Base-by-base conservation (phyloP, 2,329 filamentous ascomycete genomes). In the Kalmusia sp. region DNA sequence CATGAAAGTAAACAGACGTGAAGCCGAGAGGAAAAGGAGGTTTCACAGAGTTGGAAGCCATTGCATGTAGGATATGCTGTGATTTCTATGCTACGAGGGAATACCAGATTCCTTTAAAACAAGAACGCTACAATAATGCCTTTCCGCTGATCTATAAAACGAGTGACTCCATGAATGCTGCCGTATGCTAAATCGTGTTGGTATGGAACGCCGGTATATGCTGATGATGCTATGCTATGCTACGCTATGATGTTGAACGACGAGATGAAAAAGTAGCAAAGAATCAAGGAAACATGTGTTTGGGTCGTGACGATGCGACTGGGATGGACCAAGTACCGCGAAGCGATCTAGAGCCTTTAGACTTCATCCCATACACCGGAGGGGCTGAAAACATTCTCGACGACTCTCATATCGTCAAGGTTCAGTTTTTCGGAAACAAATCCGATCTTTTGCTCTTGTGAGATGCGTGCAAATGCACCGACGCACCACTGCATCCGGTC, bases 401-500 rank as follows among this genome's bases (percentile, higher is more conserved):
- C 25, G 7, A 40, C 27, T 19, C 34, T 33, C 41, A 8, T 25
- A 9, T 46, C 41, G 25, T 21, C 22, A 5, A 51, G 17, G 14
- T 55, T 21, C n/a, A 55, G 21, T n/a, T 48, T 43, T 17, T 43
- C 38, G 6, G 25, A 19, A 14, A 40, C 44, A 27, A 49, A 61
- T 7, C 51, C 51, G 31, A 63, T 58, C 35, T 49, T 58, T 24
- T 64, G 59, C 43, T 62, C 55, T 34, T 47, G 40, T 1, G 51
- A 30, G 11, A 64, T 59, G 25, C 49, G 45, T 3, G 27, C 30
- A 30, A 64, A 57, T 2, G 50, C 53, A 11, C 24, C 22, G 3
- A 56, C 30, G 24, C 62, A 63, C 62, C 62, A 65, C 22, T 46
- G 44, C 47, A 37, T 48, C 4, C 62, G 31, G 3, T 58, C 53